Percentiles rank a stretch among this genome's conserved stretches.
phyloP scores from a whole-genome alignment of 1,284 basidiomycete species.

The Porphyrellus sp. region DNA sequence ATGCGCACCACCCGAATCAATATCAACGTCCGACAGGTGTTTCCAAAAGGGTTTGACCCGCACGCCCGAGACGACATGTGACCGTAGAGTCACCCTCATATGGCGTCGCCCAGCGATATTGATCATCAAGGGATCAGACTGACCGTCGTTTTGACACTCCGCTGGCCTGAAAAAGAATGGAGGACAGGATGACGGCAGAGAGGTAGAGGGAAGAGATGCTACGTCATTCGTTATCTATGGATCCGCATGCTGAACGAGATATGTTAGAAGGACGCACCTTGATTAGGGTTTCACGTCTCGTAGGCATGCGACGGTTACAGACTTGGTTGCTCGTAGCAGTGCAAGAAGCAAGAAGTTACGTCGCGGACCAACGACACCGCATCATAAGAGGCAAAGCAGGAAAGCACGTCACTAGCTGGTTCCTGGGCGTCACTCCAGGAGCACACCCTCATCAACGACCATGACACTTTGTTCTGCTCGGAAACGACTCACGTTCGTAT shows the following conservation, averaged over 20 bases:
- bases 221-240: conserved; percentile 11
- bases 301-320: background rate
- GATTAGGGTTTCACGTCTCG: background rate
- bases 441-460: background rate
- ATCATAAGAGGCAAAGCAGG: conserved; percentile 7
- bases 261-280: background rate
- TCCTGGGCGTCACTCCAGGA: conserved; percentile 3
- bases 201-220: background rate
- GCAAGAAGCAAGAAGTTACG: conserved; percentile 3
- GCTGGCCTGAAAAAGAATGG: background rate
- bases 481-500: conserved; percentile 5
- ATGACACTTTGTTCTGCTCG: background rate
- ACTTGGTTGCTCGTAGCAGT: background rate
- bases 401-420: background rate
- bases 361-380: conserved; percentile 29
- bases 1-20: conserved; percentile 74
- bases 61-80: background rate
- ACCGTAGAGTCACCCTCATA: background rate
- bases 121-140: background rate
- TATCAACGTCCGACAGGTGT: conserved; percentile 86
- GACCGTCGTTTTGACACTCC: background rate
- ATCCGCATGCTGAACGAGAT: conserved; percentile 13
- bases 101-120: background rate
- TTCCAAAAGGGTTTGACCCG: conserved; percentile 68
- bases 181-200: conserved; percentile 3